Conservation (phyloP, 2,329 filamentous ascomycete species). For the Pyrenophora tritici-repentis region DNA sequence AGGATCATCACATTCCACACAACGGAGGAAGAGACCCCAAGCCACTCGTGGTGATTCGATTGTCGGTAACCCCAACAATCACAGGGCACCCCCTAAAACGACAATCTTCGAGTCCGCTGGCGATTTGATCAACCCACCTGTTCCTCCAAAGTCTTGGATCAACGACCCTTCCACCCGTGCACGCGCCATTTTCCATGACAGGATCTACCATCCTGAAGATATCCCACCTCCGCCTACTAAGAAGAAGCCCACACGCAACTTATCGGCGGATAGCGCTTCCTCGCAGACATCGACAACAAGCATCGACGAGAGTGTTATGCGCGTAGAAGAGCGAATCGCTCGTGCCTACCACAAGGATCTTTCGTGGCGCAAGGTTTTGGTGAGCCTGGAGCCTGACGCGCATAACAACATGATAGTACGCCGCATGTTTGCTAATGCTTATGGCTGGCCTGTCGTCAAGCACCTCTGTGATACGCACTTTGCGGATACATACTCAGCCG, state of each 20-base stretch:
- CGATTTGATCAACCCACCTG: conserved; percentile 86
- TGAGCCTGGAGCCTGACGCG: conserved; percentile 92
- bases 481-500: conserved; percentile 70
- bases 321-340: conserved; percentile 96
- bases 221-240: conserved; percentile 77
- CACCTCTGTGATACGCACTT: conserved; percentile 96
- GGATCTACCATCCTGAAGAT: conserved; percentile 90
- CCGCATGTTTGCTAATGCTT: conserved; percentile 95
- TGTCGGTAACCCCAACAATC: conserved; percentile 51
- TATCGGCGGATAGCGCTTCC: conserved; percentile 44
- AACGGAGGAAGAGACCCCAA: conserved; percentile 47
- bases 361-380: conserved; percentile 95
- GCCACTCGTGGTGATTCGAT: conserved; percentile 58
- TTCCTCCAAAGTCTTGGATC: conserved; percentile 81
- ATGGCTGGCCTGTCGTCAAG: conserved; percentile 95
- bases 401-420: conserved; percentile 99
- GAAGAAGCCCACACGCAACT: conserved; percentile 42
- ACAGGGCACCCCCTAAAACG: conserved; percentile 80
- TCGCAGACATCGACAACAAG: conserved; percentile 33
- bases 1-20: conserved; percentile 17
- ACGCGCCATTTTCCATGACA: conserved; percentile 94
- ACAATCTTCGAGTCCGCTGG: conserved; percentile 95
- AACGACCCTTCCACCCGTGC: conserved; percentile 80
- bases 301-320: conserved; percentile 68
- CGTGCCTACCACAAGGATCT: conserved; percentile 90